Conservation (phyloP, 495 filamentous ascomycete species). For the Aspergillus ellipticus region DNA sequence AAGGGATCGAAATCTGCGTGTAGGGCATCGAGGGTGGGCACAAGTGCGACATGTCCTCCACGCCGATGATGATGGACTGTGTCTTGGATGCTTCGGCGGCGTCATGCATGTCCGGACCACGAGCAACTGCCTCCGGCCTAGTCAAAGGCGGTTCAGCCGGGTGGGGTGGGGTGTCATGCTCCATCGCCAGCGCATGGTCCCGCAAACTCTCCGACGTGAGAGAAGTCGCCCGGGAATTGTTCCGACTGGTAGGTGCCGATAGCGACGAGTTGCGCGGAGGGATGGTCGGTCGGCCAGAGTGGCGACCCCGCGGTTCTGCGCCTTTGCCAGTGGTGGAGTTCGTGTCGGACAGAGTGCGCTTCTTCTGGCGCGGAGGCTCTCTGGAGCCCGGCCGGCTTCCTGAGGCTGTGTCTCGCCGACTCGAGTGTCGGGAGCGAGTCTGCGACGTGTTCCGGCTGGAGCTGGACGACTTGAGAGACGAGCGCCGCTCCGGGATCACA, state of each 20-base stretch:
- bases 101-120: slow-evolving; percentile 4
- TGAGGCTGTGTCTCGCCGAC: slow-evolving; percentile 30
- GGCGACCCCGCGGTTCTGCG: slow-evolving; percentile 25
- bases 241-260: slow-evolving; percentile 67
- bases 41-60: slow-evolving; percentile 35
- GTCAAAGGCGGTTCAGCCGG: slow-evolving; percentile 22
- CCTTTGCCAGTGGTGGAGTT: slow-evolving; percentile 23
- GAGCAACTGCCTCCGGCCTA: neutral
- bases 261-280: slow-evolving; percentile 62
- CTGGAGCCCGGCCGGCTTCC: slow-evolving; percentile 30
- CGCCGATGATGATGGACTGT: slow-evolving; percentile 26
- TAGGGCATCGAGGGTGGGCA: slow-evolving; percentile 45
- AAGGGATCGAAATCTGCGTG: slow-evolving; percentile 46
- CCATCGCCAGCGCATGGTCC: slow-evolving; percentile 50
- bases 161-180: slow-evolving; percentile 27
- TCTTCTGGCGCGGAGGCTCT: slow-evolving; percentile 27
- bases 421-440: slow-evolving; percentile 29
- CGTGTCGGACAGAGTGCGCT: slow-evolving; percentile 41
- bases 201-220: slow-evolving; percentile 64
- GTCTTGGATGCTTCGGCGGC: slow-evolving; percentile 20
- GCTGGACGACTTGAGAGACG: slow-evolving; percentile 56
- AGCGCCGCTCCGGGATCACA: slow-evolving; percentile 64
- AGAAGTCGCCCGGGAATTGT: slow-evolving; percentile 61
- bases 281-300: slow-evolving; percentile 49
- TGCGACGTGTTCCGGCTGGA: slow-evolving; percentile 37